Percentiles rank a stretch among this genome's conserved stretches.
These are phyloP conservation scores for Eucalyptus marginata DNA, from an alignment of 345 rosid genomes.

Conservation along the genomic window DNA sequence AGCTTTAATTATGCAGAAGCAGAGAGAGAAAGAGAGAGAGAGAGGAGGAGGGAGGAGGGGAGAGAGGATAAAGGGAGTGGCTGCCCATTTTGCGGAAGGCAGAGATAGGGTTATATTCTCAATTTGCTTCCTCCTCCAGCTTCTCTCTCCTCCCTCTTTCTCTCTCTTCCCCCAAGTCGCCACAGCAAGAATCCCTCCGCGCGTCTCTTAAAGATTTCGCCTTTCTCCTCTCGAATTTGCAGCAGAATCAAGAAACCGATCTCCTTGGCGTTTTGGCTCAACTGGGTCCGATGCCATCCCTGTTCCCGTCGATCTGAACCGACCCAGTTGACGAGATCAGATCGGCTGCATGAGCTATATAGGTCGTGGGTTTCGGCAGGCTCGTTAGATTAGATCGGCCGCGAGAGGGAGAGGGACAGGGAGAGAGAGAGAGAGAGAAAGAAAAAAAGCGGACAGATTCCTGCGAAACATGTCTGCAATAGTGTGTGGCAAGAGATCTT, in stretches of 20 bases:
- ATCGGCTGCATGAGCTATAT: not conserved
- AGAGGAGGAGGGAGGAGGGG: not conserved
- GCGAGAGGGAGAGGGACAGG: not conserved
- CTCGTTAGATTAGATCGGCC: not conserved
- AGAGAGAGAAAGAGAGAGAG: not conserved
- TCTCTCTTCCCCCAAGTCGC: not conserved
- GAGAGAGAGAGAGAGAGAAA: not conserved
- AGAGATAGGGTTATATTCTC: not conserved
- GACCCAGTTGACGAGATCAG: not conserved
- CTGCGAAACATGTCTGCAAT: conserved; percentile 83
- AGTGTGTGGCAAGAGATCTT: conserved; percentile 90
- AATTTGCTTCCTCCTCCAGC: not conserved
- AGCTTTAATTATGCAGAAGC: not conserved
- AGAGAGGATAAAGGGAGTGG: not conserved
- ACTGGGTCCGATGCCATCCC: not conserved
- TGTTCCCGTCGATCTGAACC: not conserved
- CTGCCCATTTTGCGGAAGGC: not conserved
- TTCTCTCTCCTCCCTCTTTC: not conserved
- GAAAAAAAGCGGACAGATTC: not conserved
- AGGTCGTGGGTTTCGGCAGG: not conserved
- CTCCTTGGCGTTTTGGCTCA: not conserved
- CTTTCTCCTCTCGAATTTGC: not conserved
- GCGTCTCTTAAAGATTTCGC: not conserved
- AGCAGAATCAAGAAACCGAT: not conserved
- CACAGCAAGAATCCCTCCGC: not conserved